Evolutionary conservation across 2,329 filamentous ascomycete genomes (phyloP).

Genomic region (Colletotrichum plurivorum): DNA sequence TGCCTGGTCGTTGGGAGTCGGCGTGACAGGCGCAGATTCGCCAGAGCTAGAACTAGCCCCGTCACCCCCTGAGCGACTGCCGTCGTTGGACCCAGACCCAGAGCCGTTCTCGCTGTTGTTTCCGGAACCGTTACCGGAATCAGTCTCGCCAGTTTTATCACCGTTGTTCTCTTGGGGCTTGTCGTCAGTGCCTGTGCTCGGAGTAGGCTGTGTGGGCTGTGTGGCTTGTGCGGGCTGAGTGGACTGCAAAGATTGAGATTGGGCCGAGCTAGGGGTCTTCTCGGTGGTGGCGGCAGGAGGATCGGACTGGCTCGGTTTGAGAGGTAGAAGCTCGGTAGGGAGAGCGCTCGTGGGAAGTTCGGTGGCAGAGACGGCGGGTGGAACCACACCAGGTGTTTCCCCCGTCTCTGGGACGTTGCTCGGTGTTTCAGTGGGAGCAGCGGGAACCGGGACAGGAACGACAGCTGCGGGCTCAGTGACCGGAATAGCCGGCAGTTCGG

Average conservation of each 20-base stretch:
- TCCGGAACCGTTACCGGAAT: background rate
- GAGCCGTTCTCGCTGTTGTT: background rate
- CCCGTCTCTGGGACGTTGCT: background rate
- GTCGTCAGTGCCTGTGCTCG: background rate
- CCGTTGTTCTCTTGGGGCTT: background rate
- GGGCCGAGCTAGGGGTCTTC: background rate
- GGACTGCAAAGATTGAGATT: background rate
- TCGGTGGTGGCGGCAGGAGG: background rate
- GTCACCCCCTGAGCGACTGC: background rate
- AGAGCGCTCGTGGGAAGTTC: background rate
- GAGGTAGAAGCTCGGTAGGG: background rate
- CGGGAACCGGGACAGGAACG: conserved; percentile 8
- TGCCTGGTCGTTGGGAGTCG: background rate
- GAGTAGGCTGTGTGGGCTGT: background rate
- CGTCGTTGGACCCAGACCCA: background rate
- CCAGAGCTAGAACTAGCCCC: background rate
- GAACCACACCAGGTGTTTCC: background rate
- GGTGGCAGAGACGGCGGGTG: background rate
- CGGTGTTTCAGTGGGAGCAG: background rate
- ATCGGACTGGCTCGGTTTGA: conserved; percentile 23
- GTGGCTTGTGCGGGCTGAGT: background rate
- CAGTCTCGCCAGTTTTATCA: background rate
- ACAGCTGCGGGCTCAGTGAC: conserved; percentile 22
- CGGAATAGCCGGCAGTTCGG: conserved; percentile 14
- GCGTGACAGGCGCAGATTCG: background rate